These are phyloP conservation scores for Populus hybrid DNA, from an alignment of 441 rosid species.

Conservation along the genomic window DNA sequence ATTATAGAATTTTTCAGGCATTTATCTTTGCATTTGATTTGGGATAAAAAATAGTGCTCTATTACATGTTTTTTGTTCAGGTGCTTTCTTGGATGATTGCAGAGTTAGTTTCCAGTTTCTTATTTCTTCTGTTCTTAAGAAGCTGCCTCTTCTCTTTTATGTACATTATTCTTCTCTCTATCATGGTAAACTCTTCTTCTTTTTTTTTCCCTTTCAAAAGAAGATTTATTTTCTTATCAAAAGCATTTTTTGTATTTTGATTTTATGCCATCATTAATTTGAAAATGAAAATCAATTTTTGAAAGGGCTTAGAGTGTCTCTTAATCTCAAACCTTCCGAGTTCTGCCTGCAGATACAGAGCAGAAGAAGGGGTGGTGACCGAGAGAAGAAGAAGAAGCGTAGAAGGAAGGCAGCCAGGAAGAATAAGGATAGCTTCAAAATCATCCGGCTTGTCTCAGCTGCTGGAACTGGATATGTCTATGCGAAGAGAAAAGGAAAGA, in stretches of 20 bases:
- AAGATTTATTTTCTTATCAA: background rate
- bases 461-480: conserved; percentile 32
- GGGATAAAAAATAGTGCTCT: too few species aligned
- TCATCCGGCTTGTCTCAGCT: conserved; percentile 33
- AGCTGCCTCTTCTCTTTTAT: too few species aligned
- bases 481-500: conserved; percentile 36
- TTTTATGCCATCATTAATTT: background rate
- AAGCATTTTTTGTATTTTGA: background rate
- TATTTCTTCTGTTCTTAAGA: too few species aligned
- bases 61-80: too few species aligned
- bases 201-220: background rate
- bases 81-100: too few species aligned
- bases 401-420: conserved; percentile 26
- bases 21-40: too few species aligned
- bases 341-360: conserved; percentile 19
- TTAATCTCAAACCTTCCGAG: background rate
- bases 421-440: conserved; percentile 31
- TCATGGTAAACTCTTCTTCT: too few species aligned
- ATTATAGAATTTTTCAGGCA: too few species aligned
- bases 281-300: background rate
- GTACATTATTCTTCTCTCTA: too few species aligned
- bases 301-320: background rate
- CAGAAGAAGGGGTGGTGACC: conserved; percentile 30
- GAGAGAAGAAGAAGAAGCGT: conserved; percentile 23
- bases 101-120: too few species aligned